These are phyloP conservation scores for Rhodotorula sphaerocarpa DNA, from an alignment of 768 basidiomycete species.

Conservation along the genomic window DNA sequence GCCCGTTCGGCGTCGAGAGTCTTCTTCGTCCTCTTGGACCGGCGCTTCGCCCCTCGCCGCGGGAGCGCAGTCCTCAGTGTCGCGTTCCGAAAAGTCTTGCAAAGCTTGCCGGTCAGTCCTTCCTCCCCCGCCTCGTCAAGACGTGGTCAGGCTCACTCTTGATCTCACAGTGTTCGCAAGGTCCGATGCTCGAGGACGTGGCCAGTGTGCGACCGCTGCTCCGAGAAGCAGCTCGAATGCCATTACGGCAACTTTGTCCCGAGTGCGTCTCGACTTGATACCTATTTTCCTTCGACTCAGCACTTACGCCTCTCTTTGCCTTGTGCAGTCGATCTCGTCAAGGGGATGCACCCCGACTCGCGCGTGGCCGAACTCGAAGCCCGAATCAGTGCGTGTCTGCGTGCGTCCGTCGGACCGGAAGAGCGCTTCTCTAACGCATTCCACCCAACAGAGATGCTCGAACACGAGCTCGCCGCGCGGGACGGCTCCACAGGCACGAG, in stretches of 20 bases:
- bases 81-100: too few relatives aligned
- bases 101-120: too few relatives aligned
- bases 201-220: conserved; percentile 9
- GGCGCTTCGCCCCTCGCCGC: too few relatives aligned
- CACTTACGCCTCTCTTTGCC: not conserved
- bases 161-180: conserved; percentile 3
- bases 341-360: not conserved
- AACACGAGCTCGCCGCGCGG: not conserved
- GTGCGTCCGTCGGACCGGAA: not conserved
- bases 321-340: conserved; percentile 7
- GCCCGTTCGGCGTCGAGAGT: too few relatives aligned
- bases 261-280: not conserved
- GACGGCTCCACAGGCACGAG: not conserved
- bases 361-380: conserved; percentile 3
- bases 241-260: conserved; percentile 20
- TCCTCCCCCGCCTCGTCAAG: too few relatives aligned
- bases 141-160: too few relatives aligned
- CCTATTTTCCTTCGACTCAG: not conserved
- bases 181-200: conserved; percentile 20
- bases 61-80: too few relatives aligned
- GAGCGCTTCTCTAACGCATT: too few relatives aligned
- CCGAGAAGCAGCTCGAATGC: conserved; percentile 1
- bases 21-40: too few relatives aligned
- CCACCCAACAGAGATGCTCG: conserved; percentile 3
- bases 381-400: not conserved